Base-by-base conservation (phyloP, 768 basidiomycete genomes). In the Pleurotus cornucopiae region DNA sequence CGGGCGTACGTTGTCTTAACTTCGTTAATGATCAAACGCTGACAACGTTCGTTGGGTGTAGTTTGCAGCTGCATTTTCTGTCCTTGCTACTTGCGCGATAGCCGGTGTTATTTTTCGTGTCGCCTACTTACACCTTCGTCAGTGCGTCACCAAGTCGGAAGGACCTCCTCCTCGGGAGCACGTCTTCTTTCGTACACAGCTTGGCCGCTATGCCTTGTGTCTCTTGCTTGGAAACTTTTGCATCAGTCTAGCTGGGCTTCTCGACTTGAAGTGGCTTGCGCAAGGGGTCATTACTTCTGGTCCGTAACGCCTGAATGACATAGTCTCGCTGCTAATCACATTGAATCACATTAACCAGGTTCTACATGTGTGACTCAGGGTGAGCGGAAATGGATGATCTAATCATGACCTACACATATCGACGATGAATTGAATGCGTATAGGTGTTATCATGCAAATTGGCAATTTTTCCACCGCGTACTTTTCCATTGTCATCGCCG, bases 181-280 rank as follows among this genome's bases (percentile, higher is more conserved):
- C 41, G 70, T 82, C 57, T 88, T 89, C 67, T 88, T 90, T 67
- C 77, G 79, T 56, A 87, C 86, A 5, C 86, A 87, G 59, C 77
- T 89, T 12, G 89, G 89, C 1, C 77, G 80, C 49, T 89, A 88
- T 65, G 78, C 80, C n/a, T 76, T 73, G 39, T 87, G 82, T 62
- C 73, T 91, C 55, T 72, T 89, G 58, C 60, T 84, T 23, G 78
- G 79, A 58, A 84, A 88, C 65, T 69, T 81, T 53, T 69, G 84
- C 64, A 80, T 71, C 56, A 75, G 77, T 30, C 51, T 74, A 13
- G 74, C 83, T 52, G 85, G 83, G 39, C 66, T 86, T 6, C 73
- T 89, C 48, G 76, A 78, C 34, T 60, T 84, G 48, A 63, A 67
- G 26, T 88, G 85, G 82, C 49, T 80, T 34, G 53, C 67, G 11